These are phyloP conservation scores for Selenicereus undatus DNA, from an alignment of 148 eudicot species.

Conservation along the genomic window DNA sequence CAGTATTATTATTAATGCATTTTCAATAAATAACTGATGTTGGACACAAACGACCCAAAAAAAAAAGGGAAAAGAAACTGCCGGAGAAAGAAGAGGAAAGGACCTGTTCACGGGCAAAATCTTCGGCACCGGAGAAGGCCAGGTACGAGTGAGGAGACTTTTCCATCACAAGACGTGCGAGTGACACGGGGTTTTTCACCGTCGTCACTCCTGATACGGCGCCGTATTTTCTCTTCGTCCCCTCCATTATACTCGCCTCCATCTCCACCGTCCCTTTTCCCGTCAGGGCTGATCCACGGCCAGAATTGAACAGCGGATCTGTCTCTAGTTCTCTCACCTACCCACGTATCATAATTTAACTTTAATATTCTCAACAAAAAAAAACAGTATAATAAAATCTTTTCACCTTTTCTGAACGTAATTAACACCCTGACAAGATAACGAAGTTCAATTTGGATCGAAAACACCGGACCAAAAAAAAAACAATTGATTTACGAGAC, in stretches of 20 bases:
- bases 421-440: too few relatives aligned
- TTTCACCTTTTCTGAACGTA: too few relatives aligned
- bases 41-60: neutral
- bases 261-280: constrained; percentile 86
- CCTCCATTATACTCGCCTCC: constrained; percentile 98
- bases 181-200: constrained; percentile 71
- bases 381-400: too few relatives aligned
- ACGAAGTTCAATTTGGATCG: too few relatives aligned
- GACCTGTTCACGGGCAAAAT: constrained; percentile 77
- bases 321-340: constrained; percentile 75
- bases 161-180: constrained; percentile 82
- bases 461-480: too few relatives aligned
- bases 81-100: neutral
- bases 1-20: too few relatives aligned
- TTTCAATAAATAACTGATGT: too few relatives aligned
- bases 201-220: constrained; percentile 80
- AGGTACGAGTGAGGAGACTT: constrained; percentile 84
- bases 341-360: neutral
- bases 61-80: neutral
- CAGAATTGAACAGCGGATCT: constrained; percentile 81
- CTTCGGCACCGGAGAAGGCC: constrained; percentile 77
- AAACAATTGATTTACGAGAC: neutral
- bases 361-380: too few relatives aligned
- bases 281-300: constrained; percentile 80
- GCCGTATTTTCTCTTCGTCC: constrained; percentile 59